Percentiles rank a stretch among this genome's conserved stretches.
phyloP scores from a whole-genome alignment of 2,329 filamentous ascomycete species.

The Colletotrichum shisoi region DNA sequence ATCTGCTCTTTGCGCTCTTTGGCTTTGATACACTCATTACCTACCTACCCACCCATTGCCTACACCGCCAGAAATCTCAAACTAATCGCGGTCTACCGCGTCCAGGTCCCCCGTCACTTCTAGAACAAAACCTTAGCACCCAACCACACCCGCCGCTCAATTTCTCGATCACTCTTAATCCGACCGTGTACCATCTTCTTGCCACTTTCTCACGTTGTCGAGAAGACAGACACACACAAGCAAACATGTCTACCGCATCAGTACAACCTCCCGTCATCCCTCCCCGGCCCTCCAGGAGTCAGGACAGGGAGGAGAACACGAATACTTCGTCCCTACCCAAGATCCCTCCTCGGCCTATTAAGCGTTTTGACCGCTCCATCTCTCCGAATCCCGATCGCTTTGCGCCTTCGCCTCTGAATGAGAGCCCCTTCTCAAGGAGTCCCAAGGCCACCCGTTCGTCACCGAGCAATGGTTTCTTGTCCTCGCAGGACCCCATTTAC shows the following conservation, averaged over 20 bases:
- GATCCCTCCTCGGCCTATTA: slow-evolving; percentile 79
- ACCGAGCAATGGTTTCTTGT: slow-evolving; percentile 48
- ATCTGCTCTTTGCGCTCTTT: slow-evolving; percentile 28
- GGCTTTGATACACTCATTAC: slow-evolving; percentile 25
- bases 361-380: slow-evolving; percentile 75
- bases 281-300: slow-evolving; percentile 62
- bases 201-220: slow-evolving; percentile 14
- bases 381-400: slow-evolving; percentile 82
- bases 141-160: not conserved
- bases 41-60: too few relatives aligned
- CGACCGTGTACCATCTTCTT: not conserved
- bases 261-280: slow-evolving; percentile 64
- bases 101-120: slow-evolving; percentile 11
- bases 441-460: slow-evolving; percentile 49
- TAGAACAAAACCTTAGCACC: slow-evolving; percentile 1
- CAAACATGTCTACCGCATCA: slow-evolving; percentile 59
- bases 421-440: slow-evolving; percentile 64
- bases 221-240: slow-evolving; percentile 40
- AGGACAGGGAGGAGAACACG: slow-evolving; percentile 55
- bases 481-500: slow-evolving; percentile 52
- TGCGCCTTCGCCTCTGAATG: slow-evolving; percentile 86
- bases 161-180: not conserved
- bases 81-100: slow-evolving; percentile 19
- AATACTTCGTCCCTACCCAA: slow-evolving; percentile 61
- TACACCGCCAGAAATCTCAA: slow-evolving; percentile 24